phyloP scores from a whole-genome alignment of 768 basidiomycete species.

The Auriscalpium vulgare region DNA sequence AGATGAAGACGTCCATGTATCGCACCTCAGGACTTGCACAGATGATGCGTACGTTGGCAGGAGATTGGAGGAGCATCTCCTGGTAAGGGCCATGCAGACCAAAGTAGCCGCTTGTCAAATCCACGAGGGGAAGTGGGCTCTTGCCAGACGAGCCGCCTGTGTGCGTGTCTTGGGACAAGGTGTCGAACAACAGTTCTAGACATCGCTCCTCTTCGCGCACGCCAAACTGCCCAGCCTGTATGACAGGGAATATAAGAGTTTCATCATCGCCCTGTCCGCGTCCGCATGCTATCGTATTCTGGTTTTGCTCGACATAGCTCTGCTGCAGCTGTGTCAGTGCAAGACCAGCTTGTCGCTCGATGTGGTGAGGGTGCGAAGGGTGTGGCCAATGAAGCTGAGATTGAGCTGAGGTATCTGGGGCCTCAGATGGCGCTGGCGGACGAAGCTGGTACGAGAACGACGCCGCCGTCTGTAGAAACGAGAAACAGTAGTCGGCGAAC shows the following conservation, averaged over 20 bases:
- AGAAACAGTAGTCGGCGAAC: constrained; percentile 77
- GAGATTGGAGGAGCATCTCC: constrained; percentile 51
- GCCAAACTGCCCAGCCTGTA: constrained; percentile 85
- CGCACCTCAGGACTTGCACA: constrained; percentile 81
- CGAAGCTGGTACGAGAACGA: constrained; percentile 63
- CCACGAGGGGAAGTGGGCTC: constrained; percentile 37
- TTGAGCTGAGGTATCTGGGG: constrained; percentile 31
- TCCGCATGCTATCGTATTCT: constrained; percentile 4
- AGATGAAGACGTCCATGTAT: neutral
- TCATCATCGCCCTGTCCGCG: constrained; percentile 16
- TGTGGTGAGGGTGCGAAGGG: constrained; percentile 57
- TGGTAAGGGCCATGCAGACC: constrained; percentile 79
- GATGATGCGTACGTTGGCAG: constrained; percentile 61
- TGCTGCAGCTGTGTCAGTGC: constrained; percentile 57
- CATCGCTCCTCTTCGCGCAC: constrained; percentile 78
- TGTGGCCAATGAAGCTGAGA: constrained; percentile 61
- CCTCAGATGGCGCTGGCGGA: constrained; percentile 19
- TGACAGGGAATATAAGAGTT: constrained; percentile 68
- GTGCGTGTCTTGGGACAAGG: constrained; percentile 2
- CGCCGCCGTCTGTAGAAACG: constrained; percentile 62
- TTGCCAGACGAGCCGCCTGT: neutral
- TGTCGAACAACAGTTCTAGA: constrained; percentile 49
- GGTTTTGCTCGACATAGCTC: constrained; percentile 16
- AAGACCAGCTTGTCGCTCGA: constrained; percentile 50
- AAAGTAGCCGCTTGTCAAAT: constrained; percentile 95